Evolutionary conservation across 225 moss, liverwort and hornwort genomes (phyloP).

Genomic region (Asterella californica): DNA sequence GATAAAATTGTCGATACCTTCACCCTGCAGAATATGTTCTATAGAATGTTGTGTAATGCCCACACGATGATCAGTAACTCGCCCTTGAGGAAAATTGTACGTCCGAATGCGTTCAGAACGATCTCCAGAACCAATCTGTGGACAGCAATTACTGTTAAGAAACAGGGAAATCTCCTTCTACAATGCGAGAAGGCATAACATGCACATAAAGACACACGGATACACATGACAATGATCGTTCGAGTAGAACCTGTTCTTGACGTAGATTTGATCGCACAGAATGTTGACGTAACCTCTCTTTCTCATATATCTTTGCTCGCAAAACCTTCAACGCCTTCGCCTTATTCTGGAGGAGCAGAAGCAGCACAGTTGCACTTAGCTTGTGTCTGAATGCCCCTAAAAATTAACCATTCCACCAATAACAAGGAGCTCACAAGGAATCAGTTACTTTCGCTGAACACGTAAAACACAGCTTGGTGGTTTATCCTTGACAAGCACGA

Average conservation of each 20-base stretch:
- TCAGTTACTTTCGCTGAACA: not conserved
- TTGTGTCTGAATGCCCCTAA: not conserved
- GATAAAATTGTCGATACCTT: conserved; percentile 84
- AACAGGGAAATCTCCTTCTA: not conserved
- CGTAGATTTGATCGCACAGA: conserved; percentile 70
- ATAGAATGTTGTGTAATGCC: conserved; percentile 92
- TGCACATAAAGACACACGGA: not conserved
- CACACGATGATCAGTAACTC: conserved; percentile 92
- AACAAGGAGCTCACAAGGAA: too few relatives aligned
- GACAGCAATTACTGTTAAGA: not conserved
- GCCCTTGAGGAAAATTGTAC: conserved; percentile 91
- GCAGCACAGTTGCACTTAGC: not conserved
- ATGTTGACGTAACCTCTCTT: conserved; percentile 71
- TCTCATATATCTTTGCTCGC: conserved; percentile 83
- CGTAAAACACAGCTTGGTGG: not conserved
- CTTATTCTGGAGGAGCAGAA: conserved; percentile 56
- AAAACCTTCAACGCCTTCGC: conserved; percentile 83
- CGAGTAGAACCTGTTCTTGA: conserved; percentile 62
- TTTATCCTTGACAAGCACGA: not conserved
- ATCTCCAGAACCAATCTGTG: conserved; percentile 90
- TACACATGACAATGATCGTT: not conserved
- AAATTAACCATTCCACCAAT: not conserved
- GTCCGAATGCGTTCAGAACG: conserved; percentile 93
- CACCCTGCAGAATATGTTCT: conserved; percentile 87
- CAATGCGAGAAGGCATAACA: not conserved